Evolutionary conservation across 176 grass and related monocot genomes (phyloP).

Genomic region (Microstegium vimineum): DNA sequence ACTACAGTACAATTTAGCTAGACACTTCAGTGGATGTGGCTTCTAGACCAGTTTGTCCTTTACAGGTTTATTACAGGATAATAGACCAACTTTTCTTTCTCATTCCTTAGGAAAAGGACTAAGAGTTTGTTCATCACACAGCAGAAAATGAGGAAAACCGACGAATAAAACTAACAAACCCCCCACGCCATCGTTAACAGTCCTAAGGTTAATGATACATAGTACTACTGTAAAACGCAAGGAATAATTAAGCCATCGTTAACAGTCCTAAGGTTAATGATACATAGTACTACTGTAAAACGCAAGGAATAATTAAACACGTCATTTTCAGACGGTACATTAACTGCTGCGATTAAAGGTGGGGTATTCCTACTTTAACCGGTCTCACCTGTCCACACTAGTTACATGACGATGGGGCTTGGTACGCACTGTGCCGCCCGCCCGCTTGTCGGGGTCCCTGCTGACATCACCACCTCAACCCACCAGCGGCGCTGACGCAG

Average conservation of each 20-base stretch:
- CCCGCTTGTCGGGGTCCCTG: background rate
- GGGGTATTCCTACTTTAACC: background rate
- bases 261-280: background rate
- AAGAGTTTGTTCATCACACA: background rate
- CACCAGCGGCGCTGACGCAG: background rate
- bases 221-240: too few species aligned
- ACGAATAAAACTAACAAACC: background rate
- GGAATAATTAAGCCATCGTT: too few species aligned
- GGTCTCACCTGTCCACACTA: conserved; percentile 5
- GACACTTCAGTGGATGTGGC: background rate
- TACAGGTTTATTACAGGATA: too few species aligned
- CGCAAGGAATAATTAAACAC: background rate
- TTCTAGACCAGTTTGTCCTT: background rate
- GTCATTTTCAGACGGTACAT: background rate
- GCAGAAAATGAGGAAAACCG: background rate
- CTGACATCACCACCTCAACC: background rate
- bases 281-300: background rate
- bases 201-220: background rate
- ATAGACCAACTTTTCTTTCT: background rate
- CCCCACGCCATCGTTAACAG: background rate
- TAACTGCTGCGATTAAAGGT: background rate
- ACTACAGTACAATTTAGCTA: background rate
- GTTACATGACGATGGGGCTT: background rate
- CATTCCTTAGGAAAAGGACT: too few species aligned
- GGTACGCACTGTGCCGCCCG: background rate